phyloP scores from a whole-genome alignment of 768 basidiomycete genomes.

The Boletus fagicola region DNA sequence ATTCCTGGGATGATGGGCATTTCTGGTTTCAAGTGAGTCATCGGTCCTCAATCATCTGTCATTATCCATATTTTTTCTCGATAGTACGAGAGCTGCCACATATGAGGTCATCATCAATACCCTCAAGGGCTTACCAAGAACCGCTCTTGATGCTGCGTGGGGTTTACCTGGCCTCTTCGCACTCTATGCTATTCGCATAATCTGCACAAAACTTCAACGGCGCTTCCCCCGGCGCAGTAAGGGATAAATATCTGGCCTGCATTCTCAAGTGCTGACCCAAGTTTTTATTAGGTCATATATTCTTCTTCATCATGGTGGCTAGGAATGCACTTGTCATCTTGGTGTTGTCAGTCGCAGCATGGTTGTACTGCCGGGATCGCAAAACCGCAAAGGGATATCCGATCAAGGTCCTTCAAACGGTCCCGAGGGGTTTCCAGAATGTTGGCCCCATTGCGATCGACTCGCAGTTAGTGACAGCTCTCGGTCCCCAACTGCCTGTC shows the following conservation, averaged over 20 bases:
- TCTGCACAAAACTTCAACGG: constrained; percentile 48
- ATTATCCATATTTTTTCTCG: constrained; percentile 1
- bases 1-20: constrained; percentile 89
- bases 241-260: constrained; percentile 14
- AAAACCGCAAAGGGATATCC: constrained; percentile 63
- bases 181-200: constrained; percentile 67
- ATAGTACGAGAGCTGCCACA: constrained; percentile 79
- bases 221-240: constrained; percentile 63
- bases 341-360: constrained; percentile 83
- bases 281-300: constrained; percentile 48
- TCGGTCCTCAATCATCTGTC: background rate
- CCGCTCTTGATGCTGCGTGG: constrained; percentile 83
- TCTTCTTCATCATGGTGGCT: constrained; percentile 78
- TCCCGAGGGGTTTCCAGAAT: constrained; percentile 80
- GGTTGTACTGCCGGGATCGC: constrained; percentile 74
- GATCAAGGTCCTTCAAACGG: constrained; percentile 77
- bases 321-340: constrained; percentile 88
- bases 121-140: constrained; percentile 73
- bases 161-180: constrained; percentile 72
- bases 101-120: constrained; percentile 92
- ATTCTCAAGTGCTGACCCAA: background rate
- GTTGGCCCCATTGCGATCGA: constrained; percentile 48
- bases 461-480: constrained; percentile 53
- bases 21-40: constrained; percentile 71
- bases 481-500: constrained; percentile 75